Evolutionary conservation across 345 rosid species (phyloP).

Genomic region (Moringa oleifera): DNA sequence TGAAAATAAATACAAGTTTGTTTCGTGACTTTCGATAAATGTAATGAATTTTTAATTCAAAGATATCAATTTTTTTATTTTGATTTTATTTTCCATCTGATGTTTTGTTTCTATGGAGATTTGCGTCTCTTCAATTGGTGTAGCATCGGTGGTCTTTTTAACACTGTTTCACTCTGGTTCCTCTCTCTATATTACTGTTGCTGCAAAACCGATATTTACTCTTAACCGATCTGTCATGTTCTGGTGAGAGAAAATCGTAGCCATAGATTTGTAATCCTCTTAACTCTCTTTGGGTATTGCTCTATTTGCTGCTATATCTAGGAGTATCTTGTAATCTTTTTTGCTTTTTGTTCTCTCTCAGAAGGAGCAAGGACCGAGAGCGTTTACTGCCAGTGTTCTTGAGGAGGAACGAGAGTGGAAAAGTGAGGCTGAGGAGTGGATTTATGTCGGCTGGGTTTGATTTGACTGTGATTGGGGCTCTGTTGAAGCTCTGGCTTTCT

Average conservation of each 20-base stretch:
- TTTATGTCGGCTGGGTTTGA: constrained; percentile 89
- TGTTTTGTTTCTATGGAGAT: constrained; percentile 16
- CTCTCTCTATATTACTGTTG: constrained; percentile 9
- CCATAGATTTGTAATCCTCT: constrained; percentile 67
- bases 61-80: too few relatives aligned
- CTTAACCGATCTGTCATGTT: constrained; percentile 29
- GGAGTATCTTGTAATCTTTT: constrained; percentile 10
- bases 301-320: constrained; percentile 24
- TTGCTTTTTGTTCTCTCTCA: constrained; percentile 21
- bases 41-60: background rate
- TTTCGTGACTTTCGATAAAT: constrained; percentile 1
- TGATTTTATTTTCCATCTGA: background rate
- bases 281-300: constrained; percentile 24
- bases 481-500: constrained; percentile 47
- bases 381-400: background rate
- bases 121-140: constrained; percentile 15
- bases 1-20: too few relatives aligned
- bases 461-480: constrained; percentile 71
- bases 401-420: constrained; percentile 10
- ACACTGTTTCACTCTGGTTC: constrained; percentile 10
- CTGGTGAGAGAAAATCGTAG: constrained; percentile 28
- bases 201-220: constrained; percentile 1
- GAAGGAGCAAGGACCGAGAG: constrained; percentile 7
- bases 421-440: constrained; percentile 31
- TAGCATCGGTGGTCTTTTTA: constrained; percentile 6